A percentile compares a stretch with the other conserved stretches of the same genome.
These are phyloP conservation scores for Parastagonospora avenae DNA, from an alignment of 2,329 filamentous ascomycete genomes.

Conservation along the genomic window DNA sequence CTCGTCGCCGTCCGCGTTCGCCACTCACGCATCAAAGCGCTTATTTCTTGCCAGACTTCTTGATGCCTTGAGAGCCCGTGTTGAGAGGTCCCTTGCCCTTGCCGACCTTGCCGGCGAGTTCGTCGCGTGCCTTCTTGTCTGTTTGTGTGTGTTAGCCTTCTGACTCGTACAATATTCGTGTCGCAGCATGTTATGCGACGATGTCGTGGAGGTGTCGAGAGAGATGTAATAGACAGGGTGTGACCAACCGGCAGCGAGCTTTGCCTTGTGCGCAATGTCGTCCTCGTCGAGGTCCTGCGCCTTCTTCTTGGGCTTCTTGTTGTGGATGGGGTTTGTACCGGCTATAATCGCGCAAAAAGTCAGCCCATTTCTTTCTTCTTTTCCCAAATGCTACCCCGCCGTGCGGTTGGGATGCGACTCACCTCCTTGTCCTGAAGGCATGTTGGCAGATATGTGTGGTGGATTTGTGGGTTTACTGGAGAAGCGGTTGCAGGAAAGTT, in stretches of 20 bases:
- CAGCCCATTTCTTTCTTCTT: constrained; percentile 16
- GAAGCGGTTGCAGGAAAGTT: constrained; percentile 9
- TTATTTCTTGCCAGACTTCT: constrained; percentile 96
- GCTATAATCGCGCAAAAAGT: constrained; percentile 40
- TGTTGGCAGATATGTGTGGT: constrained; percentile 34
- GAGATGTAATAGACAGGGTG: not conserved
- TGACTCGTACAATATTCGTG: not conserved
- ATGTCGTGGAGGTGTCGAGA: not conserved
- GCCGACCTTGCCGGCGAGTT: constrained; percentile 75
- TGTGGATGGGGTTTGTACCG: constrained; percentile 61
- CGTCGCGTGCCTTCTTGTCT: constrained; percentile 66
- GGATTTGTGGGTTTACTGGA: constrained; percentile 6
- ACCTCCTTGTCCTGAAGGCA: constrained; percentile 59
- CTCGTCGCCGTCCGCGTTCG: constrained; percentile 1
- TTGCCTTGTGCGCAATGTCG: constrained; percentile 79
- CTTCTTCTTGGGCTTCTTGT: constrained; percentile 80
- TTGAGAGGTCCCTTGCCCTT: constrained; percentile 86
- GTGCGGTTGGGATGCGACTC: constrained; percentile 21
- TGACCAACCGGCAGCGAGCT: constrained; percentile 80
- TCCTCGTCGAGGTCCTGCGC: constrained; percentile 85
- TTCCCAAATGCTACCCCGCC: constrained; percentile 3
- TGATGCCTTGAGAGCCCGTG: constrained; percentile 85
- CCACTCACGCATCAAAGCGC: constrained; percentile 4
- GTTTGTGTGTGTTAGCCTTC: constrained; percentile 7
- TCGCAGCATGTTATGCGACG: not conserved